Conservation (phyloP, 345 rosid genomes). For the Lepidium aucheri region DNA sequence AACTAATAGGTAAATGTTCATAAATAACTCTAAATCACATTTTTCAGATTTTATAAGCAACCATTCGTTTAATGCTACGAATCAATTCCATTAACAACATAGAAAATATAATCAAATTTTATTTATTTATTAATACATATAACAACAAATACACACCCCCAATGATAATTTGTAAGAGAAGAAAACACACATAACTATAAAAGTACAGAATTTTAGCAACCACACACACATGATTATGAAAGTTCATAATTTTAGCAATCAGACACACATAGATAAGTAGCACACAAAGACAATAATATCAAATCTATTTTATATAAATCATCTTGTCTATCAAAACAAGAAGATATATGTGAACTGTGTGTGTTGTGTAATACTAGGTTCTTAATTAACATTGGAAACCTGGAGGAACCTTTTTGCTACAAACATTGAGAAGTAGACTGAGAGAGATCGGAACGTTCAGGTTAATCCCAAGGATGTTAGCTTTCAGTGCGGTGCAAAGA, state of each 20-base stretch:
- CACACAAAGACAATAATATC: neutral
- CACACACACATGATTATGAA: neutral
- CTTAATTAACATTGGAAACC: conserved; percentile 38
- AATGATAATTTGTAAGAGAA: neutral
- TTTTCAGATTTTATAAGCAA: too few relatives aligned
- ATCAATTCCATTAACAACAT: too few relatives aligned
- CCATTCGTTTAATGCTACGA: too few relatives aligned
- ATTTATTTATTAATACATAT: conserved; percentile 8
- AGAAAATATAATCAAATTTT: neutral
- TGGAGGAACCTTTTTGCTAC: conserved; percentile 25
- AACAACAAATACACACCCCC: conserved; percentile 8
- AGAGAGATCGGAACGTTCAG: conserved; percentile 37
- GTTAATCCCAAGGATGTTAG: conserved; percentile 39
- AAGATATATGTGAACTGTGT: neutral
- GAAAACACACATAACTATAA: neutral
- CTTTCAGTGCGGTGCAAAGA: conserved; percentile 49
- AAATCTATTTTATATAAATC: neutral
- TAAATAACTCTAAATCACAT: too few relatives aligned
- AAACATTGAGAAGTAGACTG: conserved; percentile 37
- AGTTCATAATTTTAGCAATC: too few relatives aligned
- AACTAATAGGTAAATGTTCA: too few relatives aligned
- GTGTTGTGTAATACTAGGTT: conserved; percentile 2
- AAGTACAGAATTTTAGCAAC: neutral
- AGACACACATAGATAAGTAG: too few relatives aligned
- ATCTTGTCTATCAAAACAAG: conserved; percentile 4